These are phyloP conservation scores for Clavispora santaluciae DNA, from an alignment of 805 yeast genomes.

Conservation along the genomic window DNA sequence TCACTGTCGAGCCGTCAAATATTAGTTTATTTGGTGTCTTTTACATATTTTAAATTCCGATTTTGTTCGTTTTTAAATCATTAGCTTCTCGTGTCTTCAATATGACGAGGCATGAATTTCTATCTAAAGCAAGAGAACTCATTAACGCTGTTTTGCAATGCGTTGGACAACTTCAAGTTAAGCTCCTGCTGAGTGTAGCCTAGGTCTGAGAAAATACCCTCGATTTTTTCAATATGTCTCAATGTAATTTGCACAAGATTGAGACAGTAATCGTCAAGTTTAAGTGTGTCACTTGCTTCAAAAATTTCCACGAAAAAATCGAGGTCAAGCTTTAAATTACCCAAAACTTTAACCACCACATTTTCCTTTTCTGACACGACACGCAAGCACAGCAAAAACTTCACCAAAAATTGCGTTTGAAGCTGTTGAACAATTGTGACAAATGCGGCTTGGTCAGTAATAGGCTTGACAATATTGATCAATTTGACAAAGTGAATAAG, in stretches of 20 bases:
- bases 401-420: constrained; percentile 32
- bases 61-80: too few relatives aligned
- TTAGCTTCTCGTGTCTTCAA: neutral
- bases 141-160: constrained; percentile 23
- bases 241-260: constrained; percentile 29
- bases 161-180: constrained; percentile 22
- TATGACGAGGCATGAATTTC: neutral
- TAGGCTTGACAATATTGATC: constrained; percentile 36
- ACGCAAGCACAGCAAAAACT: constrained; percentile 29
- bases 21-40: neutral
- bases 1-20: neutral
- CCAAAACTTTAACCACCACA: constrained; percentile 13
- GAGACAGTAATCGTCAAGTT: constrained; percentile 31
- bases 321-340: constrained; percentile 33
- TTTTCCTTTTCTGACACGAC: constrained; percentile 15
- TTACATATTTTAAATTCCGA: neutral
- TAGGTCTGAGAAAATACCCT: constrained; percentile 18
- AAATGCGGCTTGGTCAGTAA: constrained; percentile 34
- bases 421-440: constrained; percentile 33
- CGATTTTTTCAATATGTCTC: constrained; percentile 23
- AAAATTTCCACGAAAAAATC: constrained; percentile 37
- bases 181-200: constrained; percentile 24
- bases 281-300: constrained; percentile 29
- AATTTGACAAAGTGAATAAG: constrained; percentile 39
- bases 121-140: constrained; percentile 29